Evolutionary conservation across 1,139 yeast genomes (phyloP).

Genomic region (Zygosaccharomyces pseudobailii): DNA sequence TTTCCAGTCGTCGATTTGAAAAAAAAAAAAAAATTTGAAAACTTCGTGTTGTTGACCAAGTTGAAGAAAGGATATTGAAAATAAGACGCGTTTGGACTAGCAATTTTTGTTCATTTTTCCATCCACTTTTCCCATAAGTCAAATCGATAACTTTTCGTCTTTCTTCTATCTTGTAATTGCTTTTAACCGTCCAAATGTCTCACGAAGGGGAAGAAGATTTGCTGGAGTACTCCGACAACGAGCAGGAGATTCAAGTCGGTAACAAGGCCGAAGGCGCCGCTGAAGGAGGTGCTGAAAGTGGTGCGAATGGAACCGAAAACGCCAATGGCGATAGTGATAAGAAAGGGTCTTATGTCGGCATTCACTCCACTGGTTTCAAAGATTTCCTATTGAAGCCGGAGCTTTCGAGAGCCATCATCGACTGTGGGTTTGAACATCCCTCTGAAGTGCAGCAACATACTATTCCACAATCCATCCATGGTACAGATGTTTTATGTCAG

Average conservation of each 20-base stretch:
- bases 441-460: conserved; percentile 99
- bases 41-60: conserved; percentile 2
- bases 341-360: conserved; percentile 97
- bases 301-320: conserved; percentile 28
- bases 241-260: conserved; percentile 81
- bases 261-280: conserved; percentile 46
- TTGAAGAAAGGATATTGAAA: background rate
- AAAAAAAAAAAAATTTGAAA: conserved; percentile 1
- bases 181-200: conserved; percentile 22
- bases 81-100: background rate
- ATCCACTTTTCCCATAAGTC: background rate
- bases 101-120: background rate
- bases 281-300: conserved; percentile 25
- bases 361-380: conserved; percentile 97
- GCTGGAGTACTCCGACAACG: conserved; percentile 96
- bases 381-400: conserved; percentile 96
- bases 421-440: conserved; percentile 99
- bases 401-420: conserved; percentile 93
- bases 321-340: conserved; percentile 61
- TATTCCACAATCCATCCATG: conserved; percentile 96
- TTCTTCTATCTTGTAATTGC: background rate
- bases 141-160: background rate
- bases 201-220: conserved; percentile 98
- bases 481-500: conserved; percentile 96
- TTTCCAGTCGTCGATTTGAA: background rate